A percentile compares a stretch with the other conserved stretches of the same genome.
These are phyloP conservation scores for Barnettozyma sucrosica DNA, from an alignment of 805 yeast genomes.

Conservation along the genomic window DNA sequence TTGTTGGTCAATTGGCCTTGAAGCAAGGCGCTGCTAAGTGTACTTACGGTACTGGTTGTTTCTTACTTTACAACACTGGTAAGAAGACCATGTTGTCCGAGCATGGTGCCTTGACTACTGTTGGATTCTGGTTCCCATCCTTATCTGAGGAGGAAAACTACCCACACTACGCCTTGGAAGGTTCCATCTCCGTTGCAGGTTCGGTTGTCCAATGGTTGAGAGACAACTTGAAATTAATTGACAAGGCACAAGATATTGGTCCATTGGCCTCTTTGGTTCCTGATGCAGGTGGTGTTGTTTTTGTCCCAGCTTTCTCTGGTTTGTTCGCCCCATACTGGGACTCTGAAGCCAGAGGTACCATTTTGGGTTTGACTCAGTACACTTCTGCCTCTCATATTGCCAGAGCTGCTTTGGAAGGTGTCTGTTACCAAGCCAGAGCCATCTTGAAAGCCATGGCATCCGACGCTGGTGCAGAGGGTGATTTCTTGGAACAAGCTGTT, in stretches of 20 bases:
- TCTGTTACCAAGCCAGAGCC: conserved; percentile 89
- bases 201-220: conserved; percentile 91
- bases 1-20: conserved; percentile 89
- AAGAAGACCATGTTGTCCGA: conserved; percentile 58
- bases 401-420: conserved; percentile 92
- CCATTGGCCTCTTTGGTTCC: conserved; percentile 80
- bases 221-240: conserved; percentile 80
- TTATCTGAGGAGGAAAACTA: conserved; percentile 37
- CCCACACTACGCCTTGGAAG: conserved; percentile 89
- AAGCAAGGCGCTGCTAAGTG: conserved; percentile 84
- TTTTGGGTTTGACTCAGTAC: conserved; percentile 88
- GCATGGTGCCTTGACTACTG: conserved; percentile 83
- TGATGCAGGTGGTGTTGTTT: conserved; percentile 85
- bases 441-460: conserved; percentile 84
- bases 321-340: conserved; percentile 96
- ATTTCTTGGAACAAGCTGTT: conserved; percentile 49
- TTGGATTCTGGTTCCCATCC: conserved; percentile 84
- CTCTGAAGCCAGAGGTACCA: conserved; percentile 85
- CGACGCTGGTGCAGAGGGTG: conserved; percentile 59
- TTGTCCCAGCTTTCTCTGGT: conserved; percentile 93
- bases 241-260: conserved; percentile 80
- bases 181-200: conserved; percentile 95
- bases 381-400: conserved; percentile 91
- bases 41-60: conserved; percentile 96
- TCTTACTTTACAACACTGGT: conserved; percentile 85